Conservation (phyloP, 306 rosid species). For the Cucurbita argyrosperma region DNA sequence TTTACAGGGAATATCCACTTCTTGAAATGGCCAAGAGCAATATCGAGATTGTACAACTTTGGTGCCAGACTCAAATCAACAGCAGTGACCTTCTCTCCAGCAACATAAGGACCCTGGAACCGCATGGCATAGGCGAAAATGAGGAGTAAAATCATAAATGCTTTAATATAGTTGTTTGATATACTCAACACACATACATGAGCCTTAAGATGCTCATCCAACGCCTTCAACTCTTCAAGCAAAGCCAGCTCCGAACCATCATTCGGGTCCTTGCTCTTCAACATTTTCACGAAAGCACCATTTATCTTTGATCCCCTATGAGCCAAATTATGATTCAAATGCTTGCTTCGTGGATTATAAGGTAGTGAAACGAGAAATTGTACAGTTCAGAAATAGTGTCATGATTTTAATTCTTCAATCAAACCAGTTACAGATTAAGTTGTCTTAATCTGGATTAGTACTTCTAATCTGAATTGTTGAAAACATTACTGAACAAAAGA, state of each 20-base stretch:
- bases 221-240: conserved; percentile 53
- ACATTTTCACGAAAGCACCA: conserved; percentile 41
- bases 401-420: not conserved
- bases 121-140: conserved; percentile 6
- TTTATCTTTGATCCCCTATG: conserved; percentile 72
- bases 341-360: not conserved
- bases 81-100: conserved; percentile 72
- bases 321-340: not conserved
- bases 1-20: conserved; percentile 58
- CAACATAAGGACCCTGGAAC: conserved; percentile 72
- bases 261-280: conserved; percentile 71
- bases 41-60: conserved; percentile 63
- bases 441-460: not conserved
- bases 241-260: conserved; percentile 83
- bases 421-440: not conserved
- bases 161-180: not conserved
- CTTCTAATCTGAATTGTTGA: not conserved
- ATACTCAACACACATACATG: conserved; percentile 31
- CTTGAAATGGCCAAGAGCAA: conserved; percentile 76
- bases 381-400: not conserved
- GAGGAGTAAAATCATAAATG: not conserved
- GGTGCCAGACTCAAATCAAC: conserved; percentile 90
- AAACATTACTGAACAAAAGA: not conserved
- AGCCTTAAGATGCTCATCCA: conserved; percentile 71
- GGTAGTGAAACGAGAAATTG: not conserved